Evolutionary conservation across 371 early-diverging fungal species (phyloP).

Genomic region (Circinella umbellata): DNA sequence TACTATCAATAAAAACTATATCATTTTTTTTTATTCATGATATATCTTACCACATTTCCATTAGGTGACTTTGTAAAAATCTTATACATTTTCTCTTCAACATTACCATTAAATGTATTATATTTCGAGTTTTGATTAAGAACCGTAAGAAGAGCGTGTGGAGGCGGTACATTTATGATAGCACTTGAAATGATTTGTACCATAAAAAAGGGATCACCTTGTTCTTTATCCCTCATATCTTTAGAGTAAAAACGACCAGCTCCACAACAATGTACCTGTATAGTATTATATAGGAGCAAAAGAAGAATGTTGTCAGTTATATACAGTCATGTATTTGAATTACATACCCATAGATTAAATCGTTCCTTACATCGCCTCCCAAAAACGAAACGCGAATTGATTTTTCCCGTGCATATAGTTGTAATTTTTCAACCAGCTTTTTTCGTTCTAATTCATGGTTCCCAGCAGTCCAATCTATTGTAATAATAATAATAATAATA

Average conservation of each 20-base stretch:
- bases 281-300: no score
- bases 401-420: slow-evolving; percentile 61
- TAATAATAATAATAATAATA: neutral
- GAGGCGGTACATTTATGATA: slow-evolving; percentile 68
- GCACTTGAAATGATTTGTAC: slow-evolving; percentile 79
- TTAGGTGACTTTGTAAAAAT: slow-evolving; percentile 41
- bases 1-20: neutral
- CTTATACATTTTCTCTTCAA: slow-evolving; percentile 47
- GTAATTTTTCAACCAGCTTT: slow-evolving; percentile 66
- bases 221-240: slow-evolving; percentile 51
- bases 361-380: slow-evolving; percentile 71
- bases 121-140: slow-evolving; percentile 41
- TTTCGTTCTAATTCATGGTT: slow-evolving; percentile 75
- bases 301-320: neutral
- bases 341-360: neutral
- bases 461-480: slow-evolving; percentile 68
- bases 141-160: slow-evolving; percentile 38
- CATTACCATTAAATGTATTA: slow-evolving; percentile 38
- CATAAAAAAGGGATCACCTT: slow-evolving; percentile 74
- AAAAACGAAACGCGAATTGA: slow-evolving; percentile 79
- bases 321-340: neutral
- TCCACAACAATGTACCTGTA: slow-evolving; percentile 71
- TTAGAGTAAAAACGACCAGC: slow-evolving; percentile 65
- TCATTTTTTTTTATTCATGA: neutral
- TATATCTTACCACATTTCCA: slow-evolving; percentile 28